phyloP scores from a whole-genome alignment of 768 basidiomycete genomes.

The Crassisporium funariophilum region DNA sequence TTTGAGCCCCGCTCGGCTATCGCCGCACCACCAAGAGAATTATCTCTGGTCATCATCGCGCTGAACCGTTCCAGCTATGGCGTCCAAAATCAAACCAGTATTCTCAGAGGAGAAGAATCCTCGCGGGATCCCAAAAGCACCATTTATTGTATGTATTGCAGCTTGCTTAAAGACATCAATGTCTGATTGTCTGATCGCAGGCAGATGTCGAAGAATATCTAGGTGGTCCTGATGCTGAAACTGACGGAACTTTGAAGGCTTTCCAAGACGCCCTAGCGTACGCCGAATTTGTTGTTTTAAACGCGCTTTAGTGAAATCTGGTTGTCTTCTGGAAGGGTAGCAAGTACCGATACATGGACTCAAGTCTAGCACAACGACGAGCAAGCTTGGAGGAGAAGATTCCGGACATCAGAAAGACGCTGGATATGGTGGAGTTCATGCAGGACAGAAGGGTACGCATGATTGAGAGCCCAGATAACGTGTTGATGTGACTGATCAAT shows the following conservation, averaged over 20 bases:
- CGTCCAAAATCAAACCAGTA: constrained; percentile 28
- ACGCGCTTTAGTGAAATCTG: constrained; percentile 22
- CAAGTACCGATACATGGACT: constrained; percentile 99
- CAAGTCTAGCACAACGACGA: constrained; percentile 76
- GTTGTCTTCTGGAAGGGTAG: constrained; percentile 53
- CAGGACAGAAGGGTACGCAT: constrained; percentile 65
- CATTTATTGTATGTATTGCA: constrained; percentile 74
- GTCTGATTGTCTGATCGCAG: constrained; percentile 39
- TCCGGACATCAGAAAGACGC: constrained; percentile 91
- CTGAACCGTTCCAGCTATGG: constrained; percentile 15
- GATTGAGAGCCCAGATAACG: not conserved
- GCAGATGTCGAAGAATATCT: constrained; percentile 87
- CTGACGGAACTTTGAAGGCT: constrained; percentile 73
- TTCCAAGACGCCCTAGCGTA: constrained; percentile 96
- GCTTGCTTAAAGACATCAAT: not conserved
- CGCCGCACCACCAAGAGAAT: constrained; percentile 14
- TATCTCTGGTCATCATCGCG: not conserved
- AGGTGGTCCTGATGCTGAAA: constrained; percentile 73
- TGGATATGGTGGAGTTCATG: constrained; percentile 85
- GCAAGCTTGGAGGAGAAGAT: constrained; percentile 90
- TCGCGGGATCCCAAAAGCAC: constrained; percentile 92
- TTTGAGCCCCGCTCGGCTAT: constrained; percentile 27
- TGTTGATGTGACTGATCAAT: constrained; percentile 5
- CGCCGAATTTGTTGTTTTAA: constrained; percentile 35
- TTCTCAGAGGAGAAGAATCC: constrained; percentile 68